phyloP scores from a whole-genome alignment of 768 basidiomycete species.

The Hydnum rufescens region DNA sequence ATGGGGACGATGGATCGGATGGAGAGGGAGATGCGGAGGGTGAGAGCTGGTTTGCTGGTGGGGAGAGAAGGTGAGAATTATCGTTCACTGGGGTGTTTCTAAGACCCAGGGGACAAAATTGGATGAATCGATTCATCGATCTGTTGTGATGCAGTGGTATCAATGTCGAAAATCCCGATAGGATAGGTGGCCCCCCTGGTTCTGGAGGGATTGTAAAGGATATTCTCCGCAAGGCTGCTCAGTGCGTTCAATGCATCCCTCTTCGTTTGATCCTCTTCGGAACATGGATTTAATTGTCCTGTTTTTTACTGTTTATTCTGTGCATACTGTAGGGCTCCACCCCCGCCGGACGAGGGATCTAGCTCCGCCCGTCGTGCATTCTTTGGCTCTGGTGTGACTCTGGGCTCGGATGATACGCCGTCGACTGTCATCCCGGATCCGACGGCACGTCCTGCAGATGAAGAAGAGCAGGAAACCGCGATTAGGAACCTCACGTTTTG shows the following conservation, averaged over 20 bases:
- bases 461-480: constrained; percentile 31
- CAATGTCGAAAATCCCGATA: constrained; percentile 68
- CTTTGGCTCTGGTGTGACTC: constrained; percentile 54
- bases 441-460: constrained; percentile 18
- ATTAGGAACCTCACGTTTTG: constrained; percentile 75
- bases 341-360: background rate
- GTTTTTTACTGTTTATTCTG: background rate
- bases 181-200: constrained; percentile 25
- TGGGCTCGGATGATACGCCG: constrained; percentile 81
- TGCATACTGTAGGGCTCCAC: background rate
- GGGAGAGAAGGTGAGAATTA: constrained; percentile 67
- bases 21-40: constrained; percentile 24
- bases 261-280: background rate
- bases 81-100: background rate
- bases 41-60: constrained; percentile 82
- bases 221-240: constrained; percentile 59
- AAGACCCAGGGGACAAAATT: too few species aligned
- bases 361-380: constrained; percentile 23
- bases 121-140: too few species aligned
- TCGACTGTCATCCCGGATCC: constrained; percentile 64
- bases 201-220: constrained; percentile 40
- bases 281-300: background rate
- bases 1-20: constrained; percentile 27
- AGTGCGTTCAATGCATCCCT: constrained; percentile 27
- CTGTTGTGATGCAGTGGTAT: constrained; percentile 40